Evolutionary conservation across 208 protist genomes (phyloP).

Genomic region (Balamuthia mandrillaris): DNA sequence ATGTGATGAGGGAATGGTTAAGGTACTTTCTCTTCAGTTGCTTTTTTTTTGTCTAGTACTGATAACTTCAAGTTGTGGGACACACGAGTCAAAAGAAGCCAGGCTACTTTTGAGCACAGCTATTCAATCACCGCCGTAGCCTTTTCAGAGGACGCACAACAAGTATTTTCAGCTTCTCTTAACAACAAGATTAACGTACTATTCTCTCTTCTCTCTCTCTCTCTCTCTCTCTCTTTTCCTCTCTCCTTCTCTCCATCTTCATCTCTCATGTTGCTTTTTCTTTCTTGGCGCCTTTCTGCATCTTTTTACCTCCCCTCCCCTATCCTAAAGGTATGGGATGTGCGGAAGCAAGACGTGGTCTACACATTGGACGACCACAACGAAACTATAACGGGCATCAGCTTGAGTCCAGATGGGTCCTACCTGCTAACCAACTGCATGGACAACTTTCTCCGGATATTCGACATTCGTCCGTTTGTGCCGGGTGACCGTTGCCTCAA

Average conservation of each 20-base stretch:
- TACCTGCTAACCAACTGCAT: conserved; percentile 73
- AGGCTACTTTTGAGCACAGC: conserved; percentile 17
- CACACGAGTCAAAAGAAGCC: not conserved
- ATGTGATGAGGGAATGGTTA: conserved; percentile 57
- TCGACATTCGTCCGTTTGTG: conserved; percentile 68
- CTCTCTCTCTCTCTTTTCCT: not conserved
- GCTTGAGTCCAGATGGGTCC: conserved; percentile 64
- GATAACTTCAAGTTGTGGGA: conserved; percentile 55
- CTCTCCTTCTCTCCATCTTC: not conserved
- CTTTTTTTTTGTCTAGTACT: not conserved
- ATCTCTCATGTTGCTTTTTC: not conserved
- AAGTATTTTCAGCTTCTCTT: conserved; percentile 65
- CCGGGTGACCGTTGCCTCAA: conserved; percentile 25
- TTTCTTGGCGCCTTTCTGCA: not conserved
- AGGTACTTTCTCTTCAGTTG: conserved; percentile 33
- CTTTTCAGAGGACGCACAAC: conserved; percentile 48
- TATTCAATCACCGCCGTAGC: conserved; percentile 61
- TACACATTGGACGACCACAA: conserved; percentile 50
- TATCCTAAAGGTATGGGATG: conserved; percentile 50
- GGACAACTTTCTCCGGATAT: conserved; percentile 70
- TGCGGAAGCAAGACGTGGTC: conserved; percentile 34
- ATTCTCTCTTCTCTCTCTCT: not conserved
- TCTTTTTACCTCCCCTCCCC: not conserved
- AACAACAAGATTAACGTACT: conserved; percentile 62
- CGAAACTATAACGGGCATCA: conserved; percentile 61